Percentiles rank a stretch among this genome's conserved stretches.
phyloP scores from a whole-genome alignment of 768 basidiomycete species.

The Phaffia tasmanica region DNA sequence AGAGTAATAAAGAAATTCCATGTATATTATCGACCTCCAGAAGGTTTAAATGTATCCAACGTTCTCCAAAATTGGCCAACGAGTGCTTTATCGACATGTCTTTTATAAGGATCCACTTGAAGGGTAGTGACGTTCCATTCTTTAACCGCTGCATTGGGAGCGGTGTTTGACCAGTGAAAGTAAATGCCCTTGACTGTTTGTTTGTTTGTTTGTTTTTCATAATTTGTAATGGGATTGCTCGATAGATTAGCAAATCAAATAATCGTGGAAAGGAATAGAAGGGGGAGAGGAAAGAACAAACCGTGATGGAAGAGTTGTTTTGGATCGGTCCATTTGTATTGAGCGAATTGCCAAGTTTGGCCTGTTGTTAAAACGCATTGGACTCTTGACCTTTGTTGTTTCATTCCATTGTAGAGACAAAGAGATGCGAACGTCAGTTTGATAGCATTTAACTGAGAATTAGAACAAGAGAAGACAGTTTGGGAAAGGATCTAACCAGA shows the following conservation, averaged over 20 bases:
- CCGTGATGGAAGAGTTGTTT: slow-evolving; percentile 86
- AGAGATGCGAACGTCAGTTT: neutral
- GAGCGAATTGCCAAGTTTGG: slow-evolving; percentile 93
- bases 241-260: neutral
- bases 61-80: slow-evolving; percentile 94
- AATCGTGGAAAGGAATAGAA: slow-evolving; percentile 24
- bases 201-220: too few relatives aligned
- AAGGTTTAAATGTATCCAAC: slow-evolving; percentile 45
- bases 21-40: neutral
- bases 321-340: slow-evolving; percentile 95
- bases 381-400: slow-evolving; percentile 57
- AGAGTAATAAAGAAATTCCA: too few relatives aligned
- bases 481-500: slow-evolving; percentile 9
- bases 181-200: slow-evolving; percentile 81
- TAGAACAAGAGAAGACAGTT: neutral
- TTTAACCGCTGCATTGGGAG: slow-evolving; percentile 73
- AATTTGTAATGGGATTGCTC: too few relatives aligned
- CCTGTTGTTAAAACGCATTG: slow-evolving; percentile 98
- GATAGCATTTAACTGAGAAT: neutral
- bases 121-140: slow-evolving; percentile 97
- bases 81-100: slow-evolving; percentile 87
- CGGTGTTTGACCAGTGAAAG: slow-evolving; percentile 87
- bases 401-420: too few relatives aligned
- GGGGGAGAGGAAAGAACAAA: slow-evolving; percentile 36
- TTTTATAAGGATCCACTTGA: slow-evolving; percentile 76